Evolutionary conservation across 176 grass and related monocot genomes (phyloP).

Genomic region (Oryza glumipatula): DNA sequence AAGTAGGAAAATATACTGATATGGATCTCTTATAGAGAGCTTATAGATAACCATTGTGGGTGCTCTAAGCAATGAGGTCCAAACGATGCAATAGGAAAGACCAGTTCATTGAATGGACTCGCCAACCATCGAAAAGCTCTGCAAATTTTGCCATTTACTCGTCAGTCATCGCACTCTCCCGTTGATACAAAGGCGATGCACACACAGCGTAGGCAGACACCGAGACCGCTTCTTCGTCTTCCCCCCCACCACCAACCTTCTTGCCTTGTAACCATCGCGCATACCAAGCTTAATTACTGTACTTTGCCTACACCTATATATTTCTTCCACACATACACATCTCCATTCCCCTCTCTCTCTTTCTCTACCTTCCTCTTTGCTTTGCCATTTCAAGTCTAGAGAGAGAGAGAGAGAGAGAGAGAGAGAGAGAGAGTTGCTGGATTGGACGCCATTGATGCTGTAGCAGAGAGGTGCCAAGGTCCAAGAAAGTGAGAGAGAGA

Average conservation of each 20-base stretch:
- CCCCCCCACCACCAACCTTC: slow-evolving; percentile 7
- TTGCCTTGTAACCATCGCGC: slow-evolving; percentile 42
- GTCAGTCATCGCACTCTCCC: too few relatives aligned
- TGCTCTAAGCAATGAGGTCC: too few relatives aligned
- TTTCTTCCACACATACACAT: not conserved
- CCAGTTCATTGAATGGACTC: slow-evolving; percentile 13
- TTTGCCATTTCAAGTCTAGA: slow-evolving; percentile 9
- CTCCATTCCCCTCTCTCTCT: not conserved
- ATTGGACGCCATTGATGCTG: slow-evolving; percentile 33
- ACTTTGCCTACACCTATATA: slow-evolving; percentile 22
- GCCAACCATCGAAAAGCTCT: not conserved
- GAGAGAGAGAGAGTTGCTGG: not conserved
- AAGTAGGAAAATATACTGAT: too few relatives aligned
- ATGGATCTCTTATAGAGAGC: too few relatives aligned
- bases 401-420: not conserved
- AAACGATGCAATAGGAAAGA: too few relatives aligned
- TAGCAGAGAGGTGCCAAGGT: not conserved
- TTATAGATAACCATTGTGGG: too few relatives aligned
- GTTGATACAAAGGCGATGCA: not conserved
- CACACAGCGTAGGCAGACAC: not conserved
- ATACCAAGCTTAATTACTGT: not conserved
- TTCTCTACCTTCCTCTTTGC: not conserved
- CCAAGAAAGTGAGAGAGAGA: not conserved
- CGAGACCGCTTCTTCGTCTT: not conserved
- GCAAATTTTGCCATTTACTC: not conserved